Conservation (phyloP, 2,329 filamentous ascomycete species). For the Colletotrichum sp. region DNA sequence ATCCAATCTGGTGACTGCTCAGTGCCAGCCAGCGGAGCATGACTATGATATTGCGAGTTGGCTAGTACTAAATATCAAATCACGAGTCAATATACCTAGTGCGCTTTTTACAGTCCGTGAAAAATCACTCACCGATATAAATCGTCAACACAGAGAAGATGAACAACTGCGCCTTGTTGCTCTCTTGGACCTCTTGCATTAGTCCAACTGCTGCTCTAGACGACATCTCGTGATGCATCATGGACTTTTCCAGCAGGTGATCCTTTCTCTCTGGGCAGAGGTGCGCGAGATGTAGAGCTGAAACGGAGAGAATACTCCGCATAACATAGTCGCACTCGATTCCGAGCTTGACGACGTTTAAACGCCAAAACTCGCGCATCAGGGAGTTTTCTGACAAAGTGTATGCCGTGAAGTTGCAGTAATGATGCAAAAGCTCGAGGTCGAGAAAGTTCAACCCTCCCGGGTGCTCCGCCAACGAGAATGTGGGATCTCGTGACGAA, state of each 20-base stretch:
- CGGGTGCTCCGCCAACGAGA: slow-evolving; percentile 12
- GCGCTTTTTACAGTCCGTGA: too few species aligned
- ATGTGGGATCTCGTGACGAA: neutral
- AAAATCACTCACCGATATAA: slow-evolving; percentile 6
- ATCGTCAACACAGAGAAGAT: slow-evolving; percentile 22
- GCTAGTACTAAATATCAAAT: neutral
- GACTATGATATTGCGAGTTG: slow-evolving; percentile 14
- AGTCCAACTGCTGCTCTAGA: slow-evolving; percentile 28
- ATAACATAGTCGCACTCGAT: slow-evolving; percentile 52
- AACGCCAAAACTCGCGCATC: slow-evolving; percentile 50
- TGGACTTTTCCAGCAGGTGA: slow-evolving; percentile 14
- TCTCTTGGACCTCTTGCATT: slow-evolving; percentile 23
- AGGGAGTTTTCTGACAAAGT: slow-evolving; percentile 47
- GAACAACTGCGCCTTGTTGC: slow-evolving; percentile 18
- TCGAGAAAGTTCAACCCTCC: slow-evolving; percentile 43
- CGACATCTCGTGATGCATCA: slow-evolving; percentile 33
- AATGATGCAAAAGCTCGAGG: slow-evolving; percentile 59
- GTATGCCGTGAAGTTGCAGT: slow-evolving; percentile 50
- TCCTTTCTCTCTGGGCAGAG: slow-evolving; percentile 22
- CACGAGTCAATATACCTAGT: neutral
- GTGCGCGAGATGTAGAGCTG: slow-evolving; percentile 53
- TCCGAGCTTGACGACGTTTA: slow-evolving; percentile 51
- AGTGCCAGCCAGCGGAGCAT: neutral
- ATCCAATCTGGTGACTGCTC: slow-evolving; percentile 24
- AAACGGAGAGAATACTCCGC: slow-evolving; percentile 51